Base-by-base conservation (phyloP, 306 rosid genomes). In the Prinsepia uniflora region DNA sequence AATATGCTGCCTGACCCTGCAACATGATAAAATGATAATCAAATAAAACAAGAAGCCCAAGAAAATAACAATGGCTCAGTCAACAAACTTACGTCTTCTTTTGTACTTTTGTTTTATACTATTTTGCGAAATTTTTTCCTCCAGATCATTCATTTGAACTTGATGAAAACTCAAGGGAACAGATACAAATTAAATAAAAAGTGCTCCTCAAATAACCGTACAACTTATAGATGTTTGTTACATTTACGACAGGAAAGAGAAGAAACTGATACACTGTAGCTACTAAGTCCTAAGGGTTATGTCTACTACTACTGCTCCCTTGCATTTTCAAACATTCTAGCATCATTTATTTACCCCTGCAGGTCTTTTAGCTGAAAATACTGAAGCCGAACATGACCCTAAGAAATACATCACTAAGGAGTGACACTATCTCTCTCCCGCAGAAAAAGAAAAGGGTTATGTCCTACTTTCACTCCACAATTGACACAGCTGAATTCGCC, bases 1-100 rank as follows among this genome's bases (percentile, higher is more conserved):
- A 93, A 93, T 80, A 90, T 88, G 80, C 97, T 90, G 42, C 98
- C 93, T 2, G 96, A 93, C 45, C 96, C 97, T 93, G 83, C 72
- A 79, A 6, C 48, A 50, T 5, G 36, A 65, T 45, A 8, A 47
- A 50, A 41, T n/a, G 10, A 57, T 36, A 42, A 3, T 15, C 22
- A 43, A 41, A 71, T 60, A 11, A 17, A 77, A 42, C 45, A 67
- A 20, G 14, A 36, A 49, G 36, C 19, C 53, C 55, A 19, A 36
- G 18, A 43, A 52, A 67, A 36, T 30, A 62, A n/a, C 60, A 54
- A 56, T 22, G 61, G 39, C 15, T 52, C 15, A 2, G 11, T 56
- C 14, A 56, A 22, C 61, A 56, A 56, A 20, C 2, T 10, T 20
- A 5, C 30, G 13, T 46, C 57, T 2, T 52, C 24, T 0, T 17